Base-by-base conservation (phyloP, 805 yeast species). In the Priceomyces haplophilus region DNA sequence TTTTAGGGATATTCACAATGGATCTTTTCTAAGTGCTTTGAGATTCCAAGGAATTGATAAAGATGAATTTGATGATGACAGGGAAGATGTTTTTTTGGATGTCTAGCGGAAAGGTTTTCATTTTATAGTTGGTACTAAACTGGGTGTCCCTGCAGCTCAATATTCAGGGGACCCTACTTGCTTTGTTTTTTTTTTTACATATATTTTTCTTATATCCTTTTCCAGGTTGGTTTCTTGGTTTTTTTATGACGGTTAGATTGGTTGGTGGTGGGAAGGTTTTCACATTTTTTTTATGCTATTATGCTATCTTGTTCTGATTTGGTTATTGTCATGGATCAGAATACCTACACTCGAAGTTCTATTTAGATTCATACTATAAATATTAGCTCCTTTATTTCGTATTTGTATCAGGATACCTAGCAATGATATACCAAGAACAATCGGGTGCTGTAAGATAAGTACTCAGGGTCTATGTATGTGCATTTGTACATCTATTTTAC, bases 1-100 rank as follows among this genome's bases (percentile, higher is more conserved):
- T 27, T 44, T 42, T 38, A 44, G 50, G 34, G 45, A 42, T 24
- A 34, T 40, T 4, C 38, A 41, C 18, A 39, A 30, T 23, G 44
- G 42, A 8, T 38, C 42, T 15, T 41, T 45, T 34, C 40, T 54
- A 12, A 46, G 43, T 32, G 41, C 52, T 11, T 46, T 55, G 23
- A 40, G 60, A 37, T 49, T 50, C 30, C 55, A 48, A 18, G 54
- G 47, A 20, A 48, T 48, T 17, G 51, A 52, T 38, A 52, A 53
- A 38, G 52, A 49, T 29, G 56, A 52, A 18, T 37, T 43, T 18
- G 53, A 55, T 27, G 61, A 54, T 24, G 56, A 54, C 38, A 36
- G 24, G 31, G 49, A 51, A 24, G 55, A 54, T 34, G 54, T 52
- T 12, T 48, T 50, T 39, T 51, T 54, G 19, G 57, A 54, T 45